Conservation (phyloP, 106 monocot genomes). For the Dendrobium catenatum region DNA sequence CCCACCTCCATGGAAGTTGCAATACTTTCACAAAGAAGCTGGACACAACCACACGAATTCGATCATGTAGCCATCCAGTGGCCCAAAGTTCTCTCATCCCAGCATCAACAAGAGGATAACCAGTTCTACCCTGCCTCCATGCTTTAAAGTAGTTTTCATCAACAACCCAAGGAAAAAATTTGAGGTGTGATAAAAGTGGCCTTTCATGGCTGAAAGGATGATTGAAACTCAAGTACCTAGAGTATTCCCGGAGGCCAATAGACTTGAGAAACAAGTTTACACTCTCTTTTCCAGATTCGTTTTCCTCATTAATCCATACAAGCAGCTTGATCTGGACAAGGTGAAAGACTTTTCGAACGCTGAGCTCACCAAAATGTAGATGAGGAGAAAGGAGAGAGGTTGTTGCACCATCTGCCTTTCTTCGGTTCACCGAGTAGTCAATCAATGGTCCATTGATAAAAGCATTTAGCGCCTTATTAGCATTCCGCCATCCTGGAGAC, state of each 20-base stretch:
- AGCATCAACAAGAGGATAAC: slow-evolving; percentile 94
- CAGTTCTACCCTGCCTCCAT: slow-evolving; percentile 93
- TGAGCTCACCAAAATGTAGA: slow-evolving; percentile 88
- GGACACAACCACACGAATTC: slow-evolving; percentile 88
- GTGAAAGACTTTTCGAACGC: slow-evolving; percentile 90
- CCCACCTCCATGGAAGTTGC: slow-evolving; percentile 98
- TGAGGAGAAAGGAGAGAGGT: slow-evolving; percentile 92
- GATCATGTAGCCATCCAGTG: slow-evolving; percentile 91
- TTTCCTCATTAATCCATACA: slow-evolving; percentile 86
- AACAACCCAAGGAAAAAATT: slow-evolving; percentile 80
- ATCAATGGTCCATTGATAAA: slow-evolving; percentile 75
- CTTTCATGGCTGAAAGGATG: slow-evolving; percentile 89
- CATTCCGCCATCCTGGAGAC: slow-evolving; percentile 94
- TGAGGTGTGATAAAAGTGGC: slow-evolving; percentile 75
- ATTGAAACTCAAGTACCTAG: slow-evolving; percentile 87
- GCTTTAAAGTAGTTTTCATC: slow-evolving; percentile 75
- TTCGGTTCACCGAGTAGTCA: slow-evolving; percentile 60
- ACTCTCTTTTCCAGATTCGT: slow-evolving; percentile 75
- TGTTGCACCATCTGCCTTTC: slow-evolving; percentile 83
- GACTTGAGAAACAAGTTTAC: slow-evolving; percentile 76
- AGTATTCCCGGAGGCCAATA: slow-evolving; percentile 84
- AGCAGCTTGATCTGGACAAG: slow-evolving; percentile 87
- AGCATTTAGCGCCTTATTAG: slow-evolving; percentile 59
- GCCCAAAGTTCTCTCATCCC: slow-evolving; percentile 99
- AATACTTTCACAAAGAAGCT: slow-evolving; percentile 97